phyloP scores from a whole-genome alignment of 768 basidiomycete species.

The Rhodotorula paludigena region DNA sequence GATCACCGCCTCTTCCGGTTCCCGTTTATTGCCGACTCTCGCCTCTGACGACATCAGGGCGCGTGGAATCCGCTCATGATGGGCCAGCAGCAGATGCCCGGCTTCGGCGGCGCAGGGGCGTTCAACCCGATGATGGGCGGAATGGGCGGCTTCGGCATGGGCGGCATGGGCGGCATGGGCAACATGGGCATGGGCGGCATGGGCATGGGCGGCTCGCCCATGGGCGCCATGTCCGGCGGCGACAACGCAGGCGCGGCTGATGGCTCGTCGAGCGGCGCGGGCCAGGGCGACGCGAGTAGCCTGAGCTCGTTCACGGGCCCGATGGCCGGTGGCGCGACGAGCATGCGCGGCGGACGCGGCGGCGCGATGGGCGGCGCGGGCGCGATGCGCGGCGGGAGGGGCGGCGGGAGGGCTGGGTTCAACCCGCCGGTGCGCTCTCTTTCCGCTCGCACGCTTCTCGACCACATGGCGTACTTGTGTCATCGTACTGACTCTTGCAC shows the following conservation, averaged over 20 bases:
- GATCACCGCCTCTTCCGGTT: background rate
- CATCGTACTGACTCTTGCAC: background rate
- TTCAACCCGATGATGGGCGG: conserved; percentile 11
- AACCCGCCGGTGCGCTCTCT: conserved; percentile 46
- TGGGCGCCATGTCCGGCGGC: conserved; percentile 9
- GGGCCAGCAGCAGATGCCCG: conserved; percentile 37
- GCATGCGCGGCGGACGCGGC: conserved; percentile 38
- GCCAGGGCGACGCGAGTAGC: no score
- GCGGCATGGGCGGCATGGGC: conserved; percentile 38
- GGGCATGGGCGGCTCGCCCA: conserved; percentile 31
- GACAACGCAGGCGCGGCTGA: conserved; percentile 34
- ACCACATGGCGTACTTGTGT: background rate
- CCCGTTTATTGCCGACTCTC: no score
- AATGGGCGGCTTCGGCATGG: conserved; percentile 44
- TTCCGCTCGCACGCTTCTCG: background rate
- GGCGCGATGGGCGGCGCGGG: conserved; percentile 42
- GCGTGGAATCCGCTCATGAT: conserved; percentile 47
- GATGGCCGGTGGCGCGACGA: conserved; percentile 31
- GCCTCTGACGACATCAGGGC: conserved; percentile 34
- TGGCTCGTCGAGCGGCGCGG: conserved; percentile 1
- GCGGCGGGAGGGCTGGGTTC: conserved; percentile 51
- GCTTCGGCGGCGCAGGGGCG: conserved; percentile 39
- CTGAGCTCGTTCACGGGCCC: conserved; percentile 29
- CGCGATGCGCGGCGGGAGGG: conserved; percentile 51
- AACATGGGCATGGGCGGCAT: conserved; percentile 44